A percentile compares a stretch with the other conserved stretches of the same genome.
These are phyloP conservation scores for Malbranchea cinnamomea DNA, from an alignment of 2,329 filamentous ascomycete genomes.

Conservation along the genomic window DNA sequence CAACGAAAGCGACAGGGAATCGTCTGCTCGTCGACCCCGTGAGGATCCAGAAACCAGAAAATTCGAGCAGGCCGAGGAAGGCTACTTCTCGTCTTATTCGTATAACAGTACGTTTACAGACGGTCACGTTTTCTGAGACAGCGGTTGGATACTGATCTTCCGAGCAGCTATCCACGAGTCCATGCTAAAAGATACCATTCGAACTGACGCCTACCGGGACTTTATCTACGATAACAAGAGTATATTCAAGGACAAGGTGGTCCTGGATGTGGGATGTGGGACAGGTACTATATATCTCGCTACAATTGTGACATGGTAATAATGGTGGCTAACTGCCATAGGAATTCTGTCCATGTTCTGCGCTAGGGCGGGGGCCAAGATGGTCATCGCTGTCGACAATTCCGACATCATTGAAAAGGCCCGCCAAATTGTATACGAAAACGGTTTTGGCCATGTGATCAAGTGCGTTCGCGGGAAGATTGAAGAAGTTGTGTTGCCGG, in stretches of 20 bases:
- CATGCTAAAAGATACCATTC: conserved; percentile 82
- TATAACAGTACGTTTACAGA: conserved; percentile 43
- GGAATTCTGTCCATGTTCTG: conserved; percentile 92
- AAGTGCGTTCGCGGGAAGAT: conserved; percentile 70
- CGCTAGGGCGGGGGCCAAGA: conserved; percentile 71
- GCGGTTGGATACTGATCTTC: not conserved
- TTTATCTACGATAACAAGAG: conserved; percentile 89
- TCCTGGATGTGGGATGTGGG: conserved; percentile 82
- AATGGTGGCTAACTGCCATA: conserved; percentile 22
- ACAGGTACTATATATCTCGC: conserved; percentile 34
- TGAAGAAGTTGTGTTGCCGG: conserved; percentile 68
- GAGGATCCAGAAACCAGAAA: conserved; percentile 13
- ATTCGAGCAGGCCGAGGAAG: conserved; percentile 39
- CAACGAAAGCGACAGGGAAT: conserved; percentile 34
- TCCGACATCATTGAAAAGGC: conserved; percentile 81
- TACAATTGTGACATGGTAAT: conserved; percentile 1
- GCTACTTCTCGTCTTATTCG: conserved; percentile 51
- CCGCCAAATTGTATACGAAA: conserved; percentile 68
- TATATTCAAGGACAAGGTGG: conserved; percentile 69
- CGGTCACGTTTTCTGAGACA: not conserved
- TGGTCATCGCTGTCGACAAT: conserved; percentile 83
- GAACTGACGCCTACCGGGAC: conserved; percentile 84
- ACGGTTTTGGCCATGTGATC: conserved; percentile 58
- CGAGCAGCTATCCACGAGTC: conserved; percentile 75
- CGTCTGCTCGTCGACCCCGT: conserved; percentile 16